Evolutionary conservation across 305 asterid species (phyloP).

Genomic region (Plantago coronopus): DNA sequence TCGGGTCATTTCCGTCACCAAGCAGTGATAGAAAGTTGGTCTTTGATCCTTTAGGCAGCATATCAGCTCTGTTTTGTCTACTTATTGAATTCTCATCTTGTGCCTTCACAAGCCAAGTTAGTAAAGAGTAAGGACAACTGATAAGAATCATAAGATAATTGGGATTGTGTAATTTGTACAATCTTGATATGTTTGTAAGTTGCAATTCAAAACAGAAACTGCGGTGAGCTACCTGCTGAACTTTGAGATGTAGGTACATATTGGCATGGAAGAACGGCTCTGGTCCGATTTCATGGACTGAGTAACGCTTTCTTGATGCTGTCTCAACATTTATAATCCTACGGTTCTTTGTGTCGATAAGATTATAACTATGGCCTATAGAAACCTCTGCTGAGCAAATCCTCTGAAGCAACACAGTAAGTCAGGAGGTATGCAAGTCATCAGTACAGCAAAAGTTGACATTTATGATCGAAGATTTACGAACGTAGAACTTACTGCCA

Average conservation of each 20-base stretch:
- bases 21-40: constrained; percentile 61
- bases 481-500: constrained; percentile 10
- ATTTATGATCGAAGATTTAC: background rate
- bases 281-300: constrained; percentile 51
- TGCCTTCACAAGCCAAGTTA: constrained; percentile 42
- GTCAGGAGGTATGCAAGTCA: background rate
- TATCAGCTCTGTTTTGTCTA: constrained; percentile 62
- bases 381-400: constrained; percentile 59
- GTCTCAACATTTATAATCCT: constrained; percentile 81
- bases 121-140: background rate
- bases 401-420: constrained; percentile 44
- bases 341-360: constrained; percentile 48
- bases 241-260: constrained; percentile 75
- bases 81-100: constrained; percentile 61
- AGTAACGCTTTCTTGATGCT: constrained; percentile 65
- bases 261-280: constrained; percentile 87
- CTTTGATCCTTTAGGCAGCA: constrained; percentile 53
- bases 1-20: constrained; percentile 45
- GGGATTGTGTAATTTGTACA: no score
- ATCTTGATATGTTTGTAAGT: background rate
- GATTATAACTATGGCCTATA: constrained; percentile 75
- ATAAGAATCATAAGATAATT: no score
- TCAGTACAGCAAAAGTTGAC: constrained; percentile 5
- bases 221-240: constrained; percentile 40
- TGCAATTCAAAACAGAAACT: background rate